These are phyloP conservation scores for Pugionium dolabratum DNA, from an alignment of 345 rosid species.

Conservation along the genomic window DNA sequence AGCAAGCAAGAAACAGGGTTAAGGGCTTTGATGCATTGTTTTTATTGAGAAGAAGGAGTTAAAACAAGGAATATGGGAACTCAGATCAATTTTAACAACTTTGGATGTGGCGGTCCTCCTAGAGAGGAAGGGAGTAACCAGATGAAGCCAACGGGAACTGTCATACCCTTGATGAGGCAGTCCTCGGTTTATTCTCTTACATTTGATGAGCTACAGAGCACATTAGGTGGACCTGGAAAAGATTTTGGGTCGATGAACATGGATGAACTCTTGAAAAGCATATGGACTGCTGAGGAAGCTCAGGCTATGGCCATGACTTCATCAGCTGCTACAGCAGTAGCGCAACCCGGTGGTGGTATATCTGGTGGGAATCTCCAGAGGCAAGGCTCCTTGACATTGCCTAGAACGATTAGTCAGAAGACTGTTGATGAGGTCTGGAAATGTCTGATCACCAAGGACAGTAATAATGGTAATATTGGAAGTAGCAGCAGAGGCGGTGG, in stretches of 20 bases:
- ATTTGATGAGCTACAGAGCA: background rate
- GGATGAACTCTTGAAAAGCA: background rate
- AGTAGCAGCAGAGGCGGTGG: background rate
- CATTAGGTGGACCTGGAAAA: background rate
- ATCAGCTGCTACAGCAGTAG: background rate
- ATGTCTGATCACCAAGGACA: background rate
- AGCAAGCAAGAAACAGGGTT: background rate
- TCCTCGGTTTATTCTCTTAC: background rate
- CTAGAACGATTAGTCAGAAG: background rate
- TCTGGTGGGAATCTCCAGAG: background rate
- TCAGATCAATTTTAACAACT: conserved; percentile 1
- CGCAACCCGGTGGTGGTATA: background rate
- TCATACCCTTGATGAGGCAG: background rate
- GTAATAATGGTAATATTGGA: background rate
- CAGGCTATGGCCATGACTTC: background rate
- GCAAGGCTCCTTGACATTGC: background rate
- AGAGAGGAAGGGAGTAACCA: background rate
- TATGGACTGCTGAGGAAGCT: background rate
- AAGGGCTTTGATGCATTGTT: background rate
- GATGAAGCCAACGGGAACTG: background rate
- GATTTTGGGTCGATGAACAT: background rate
- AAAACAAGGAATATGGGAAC: background rate
- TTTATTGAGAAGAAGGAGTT: background rate
- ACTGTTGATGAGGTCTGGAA: background rate
- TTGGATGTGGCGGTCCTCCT: background rate